Base-by-base conservation (phyloP, 2,329 filamentous ascomycete genomes). In the Penicillium decumbens region DNA sequence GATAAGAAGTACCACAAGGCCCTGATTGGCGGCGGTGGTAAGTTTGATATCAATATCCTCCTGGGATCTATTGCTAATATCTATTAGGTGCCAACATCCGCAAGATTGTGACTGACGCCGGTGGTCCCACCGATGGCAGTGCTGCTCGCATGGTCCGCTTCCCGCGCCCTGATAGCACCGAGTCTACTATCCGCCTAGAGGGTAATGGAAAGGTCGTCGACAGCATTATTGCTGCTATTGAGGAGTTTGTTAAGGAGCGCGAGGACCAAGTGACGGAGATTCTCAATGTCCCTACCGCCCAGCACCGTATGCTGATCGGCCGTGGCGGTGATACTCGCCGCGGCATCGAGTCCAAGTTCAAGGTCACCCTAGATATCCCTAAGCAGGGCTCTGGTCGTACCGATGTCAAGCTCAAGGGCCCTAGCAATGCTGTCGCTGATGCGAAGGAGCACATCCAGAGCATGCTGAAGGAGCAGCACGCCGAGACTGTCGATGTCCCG, bases 131-230 rank as follows among this genome's bases (percentile, higher is more conserved):
- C 60, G 91, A 95, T 65, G 82, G 86, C 55, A 84, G 88, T 35
- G 85, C 93, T 61, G 88, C 90, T 44, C 88, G 92, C 55, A 89
- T 92, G 62, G 89, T 98, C 52, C 90, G 92, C 69, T 97, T 98
- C 77, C 93, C 93, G 49, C 90, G 91, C 68, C 85, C 88, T 57
- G 91, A 95, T 50, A 82, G 85, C 45, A 85, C 87, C 52, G 89
- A 88, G 39, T 89, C 87, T 65, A 81, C 80, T 24, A 95, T 98
- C 71, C 91, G 87, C 67, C 78, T 98, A 5, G 91, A 96, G 72
- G 93, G 93, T 27, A 85, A 87, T 41, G 84, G 82, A 54, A 83
- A 84, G 33, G 78, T 98, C 23, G 92, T 97, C 1, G 87, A 95
- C 61, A 95, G 89, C 73, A 95, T 98, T 60, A 78, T 92, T 63